These are phyloP conservation scores for Tuber calosporum DNA, from an alignment of 495 filamentous ascomycete species.

Conservation along the genomic window DNA sequence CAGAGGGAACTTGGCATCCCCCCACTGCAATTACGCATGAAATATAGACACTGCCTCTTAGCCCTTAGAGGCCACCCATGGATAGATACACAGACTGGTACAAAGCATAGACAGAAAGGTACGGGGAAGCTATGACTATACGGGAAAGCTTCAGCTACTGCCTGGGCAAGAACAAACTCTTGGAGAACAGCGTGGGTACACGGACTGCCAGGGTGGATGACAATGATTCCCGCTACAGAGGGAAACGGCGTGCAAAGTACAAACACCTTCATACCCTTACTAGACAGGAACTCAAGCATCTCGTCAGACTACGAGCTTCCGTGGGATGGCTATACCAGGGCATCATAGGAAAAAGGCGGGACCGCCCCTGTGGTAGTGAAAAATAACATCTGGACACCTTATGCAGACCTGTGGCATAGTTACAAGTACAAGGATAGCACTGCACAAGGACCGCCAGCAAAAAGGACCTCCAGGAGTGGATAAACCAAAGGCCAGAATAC, in stretches of 20 bases:
- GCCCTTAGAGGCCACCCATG: no score
- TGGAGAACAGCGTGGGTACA: no score
- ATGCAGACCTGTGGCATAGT: neutral
- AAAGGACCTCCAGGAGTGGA: neutral
- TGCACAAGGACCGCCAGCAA: neutral
- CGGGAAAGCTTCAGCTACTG: no score
- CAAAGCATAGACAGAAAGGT: no score
- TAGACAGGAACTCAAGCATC: neutral
- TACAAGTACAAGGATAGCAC: neutral
- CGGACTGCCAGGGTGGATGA: no score
- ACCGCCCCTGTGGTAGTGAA: neutral
- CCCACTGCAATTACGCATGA: no score
- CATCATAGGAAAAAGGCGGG: neutral
- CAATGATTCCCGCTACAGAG: no score
- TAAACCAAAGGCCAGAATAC: neutral
- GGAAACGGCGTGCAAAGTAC: neutral
- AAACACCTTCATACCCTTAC: neutral
- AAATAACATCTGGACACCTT: neutral
- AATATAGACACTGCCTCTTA: no score
- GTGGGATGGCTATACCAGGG: neutral
- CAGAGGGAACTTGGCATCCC: no score
- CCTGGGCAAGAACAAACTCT: no score
- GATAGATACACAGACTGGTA: no score
- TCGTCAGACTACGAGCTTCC: neutral
- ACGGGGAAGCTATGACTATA: no score